A percentile compares a stretch with the other conserved stretches of the same genome.
Conservation (phyloP, 1,284 basidiomycete genomes). For the Heliocybe sulcata region DNA sequence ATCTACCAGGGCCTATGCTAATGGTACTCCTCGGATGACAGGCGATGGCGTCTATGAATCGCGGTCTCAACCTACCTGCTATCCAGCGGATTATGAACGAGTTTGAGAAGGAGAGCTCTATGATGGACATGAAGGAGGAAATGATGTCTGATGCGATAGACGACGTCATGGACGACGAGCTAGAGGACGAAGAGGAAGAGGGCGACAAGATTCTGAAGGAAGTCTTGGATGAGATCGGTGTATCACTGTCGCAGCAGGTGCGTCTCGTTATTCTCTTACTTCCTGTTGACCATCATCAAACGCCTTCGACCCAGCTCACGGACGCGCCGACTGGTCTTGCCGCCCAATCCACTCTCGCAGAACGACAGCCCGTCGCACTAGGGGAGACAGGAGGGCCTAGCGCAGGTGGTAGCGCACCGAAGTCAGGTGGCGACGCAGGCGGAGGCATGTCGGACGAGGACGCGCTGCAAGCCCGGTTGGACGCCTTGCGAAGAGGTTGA, state of each 20-base stretch:
- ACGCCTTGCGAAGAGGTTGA: constrained; percentile 56
- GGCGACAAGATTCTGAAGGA: constrained; percentile 95
- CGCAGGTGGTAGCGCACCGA: constrained; percentile 25
- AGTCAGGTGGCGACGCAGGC: constrained; percentile 27
- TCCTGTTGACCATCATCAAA: background rate
- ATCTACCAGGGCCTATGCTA: background rate
- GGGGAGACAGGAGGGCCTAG: constrained; percentile 26
- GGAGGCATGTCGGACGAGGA: constrained; percentile 72
- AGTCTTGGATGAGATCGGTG: constrained; percentile 96
- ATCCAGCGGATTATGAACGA: constrained; percentile 98
- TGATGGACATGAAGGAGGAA: constrained; percentile 99
- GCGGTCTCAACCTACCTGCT: constrained; percentile 88
- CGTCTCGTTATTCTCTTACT: constrained; percentile 4
- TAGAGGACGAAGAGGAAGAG: constrained; percentile 92
- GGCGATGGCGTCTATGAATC: constrained; percentile 99
- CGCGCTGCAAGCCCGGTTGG: constrained; percentile 80
- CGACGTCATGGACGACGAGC: constrained; percentile 95
- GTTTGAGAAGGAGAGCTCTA: constrained; percentile 93
- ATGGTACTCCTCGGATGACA: constrained; percentile 22
- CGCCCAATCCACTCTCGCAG: constrained; percentile 52
- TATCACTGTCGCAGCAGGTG: constrained; percentile 85
- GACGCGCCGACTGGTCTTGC: constrained; percentile 77
- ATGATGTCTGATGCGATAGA: constrained; percentile 99
- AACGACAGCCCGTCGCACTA: constrained; percentile 75
- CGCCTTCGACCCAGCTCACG: constrained; percentile 49